These are phyloP conservation scores for Pleurotus platypus DNA, from an alignment of 768 basidiomycete species.

Conservation along the genomic window DNA sequence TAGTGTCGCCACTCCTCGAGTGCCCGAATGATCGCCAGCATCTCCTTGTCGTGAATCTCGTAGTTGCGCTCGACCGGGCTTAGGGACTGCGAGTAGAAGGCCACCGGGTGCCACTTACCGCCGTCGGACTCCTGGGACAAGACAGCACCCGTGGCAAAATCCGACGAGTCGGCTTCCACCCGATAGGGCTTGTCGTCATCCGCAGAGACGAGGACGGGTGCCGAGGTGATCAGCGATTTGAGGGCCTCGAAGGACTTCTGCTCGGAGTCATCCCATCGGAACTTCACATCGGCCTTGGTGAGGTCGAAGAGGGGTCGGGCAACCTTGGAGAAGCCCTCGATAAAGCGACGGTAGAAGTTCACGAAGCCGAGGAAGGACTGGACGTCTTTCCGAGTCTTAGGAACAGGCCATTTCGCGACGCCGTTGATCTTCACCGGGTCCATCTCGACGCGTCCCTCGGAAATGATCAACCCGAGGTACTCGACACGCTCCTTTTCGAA, in stretches of 20 bases:
- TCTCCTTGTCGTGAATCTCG: conserved; percentile 47
- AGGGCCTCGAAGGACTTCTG: conserved; percentile 20
- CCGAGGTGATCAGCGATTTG: conserved; percentile 15
- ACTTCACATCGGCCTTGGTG: conserved; percentile 18
- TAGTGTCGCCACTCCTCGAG: conserved; percentile 29
- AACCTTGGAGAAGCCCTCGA: conserved; percentile 26
- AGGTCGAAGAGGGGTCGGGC: conserved; percentile 25
- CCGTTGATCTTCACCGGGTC: conserved; percentile 27
- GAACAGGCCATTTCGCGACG: conserved; percentile 26
- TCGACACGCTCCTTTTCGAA: conserved; percentile 22
- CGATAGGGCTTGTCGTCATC: conserved; percentile 21
- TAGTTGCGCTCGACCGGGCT: conserved; percentile 39
- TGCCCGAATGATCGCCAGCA: conserved; percentile 39
- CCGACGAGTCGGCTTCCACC: conserved; percentile 25
- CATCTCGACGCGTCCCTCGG: conserved; percentile 19
- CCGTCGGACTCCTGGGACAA: conserved; percentile 21
- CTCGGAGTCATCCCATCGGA: conserved; percentile 11
- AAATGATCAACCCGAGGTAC: conserved; percentile 23
- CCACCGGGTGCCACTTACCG: conserved; percentile 30
- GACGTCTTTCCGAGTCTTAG: conserved; percentile 19
- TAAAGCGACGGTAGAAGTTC: conserved; percentile 36
- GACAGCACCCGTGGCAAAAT: conserved; percentile 24
- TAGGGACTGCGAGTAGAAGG: conserved; percentile 28
- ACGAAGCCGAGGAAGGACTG: conserved; percentile 32
- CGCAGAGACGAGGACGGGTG: conserved; percentile 17